These are phyloP conservation scores for Termitomyces sp. DNA, from an alignment of 768 basidiomycete species.

Conservation along the genomic window DNA sequence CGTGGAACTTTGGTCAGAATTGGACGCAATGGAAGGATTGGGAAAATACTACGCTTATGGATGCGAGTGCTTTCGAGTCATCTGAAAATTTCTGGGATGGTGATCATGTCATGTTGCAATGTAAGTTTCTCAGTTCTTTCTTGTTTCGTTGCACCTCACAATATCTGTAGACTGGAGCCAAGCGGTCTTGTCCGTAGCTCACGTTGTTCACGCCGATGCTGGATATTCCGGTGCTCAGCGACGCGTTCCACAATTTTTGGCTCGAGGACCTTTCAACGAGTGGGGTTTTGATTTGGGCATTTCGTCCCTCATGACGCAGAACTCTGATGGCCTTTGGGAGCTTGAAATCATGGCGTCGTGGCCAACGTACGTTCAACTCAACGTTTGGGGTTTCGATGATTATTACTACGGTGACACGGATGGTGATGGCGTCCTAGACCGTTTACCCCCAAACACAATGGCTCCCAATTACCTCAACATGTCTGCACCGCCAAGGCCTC, in stretches of 20 bases:
- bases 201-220: constrained; percentile 75
- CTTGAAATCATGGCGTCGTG: constrained; percentile 86
- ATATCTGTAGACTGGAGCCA: constrained; percentile 67
- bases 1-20: constrained; percentile 78
- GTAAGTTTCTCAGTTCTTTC: constrained; percentile 34
- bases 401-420: constrained; percentile 92
- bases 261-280: constrained; percentile 83
- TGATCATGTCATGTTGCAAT: constrained; percentile 85
- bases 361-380: constrained; percentile 88
- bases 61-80: constrained; percentile 48
- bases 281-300: constrained; percentile 92
- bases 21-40: constrained; percentile 81
- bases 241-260: constrained; percentile 83
- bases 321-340: constrained; percentile 68
- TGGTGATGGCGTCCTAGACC: constrained; percentile 82
- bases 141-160: neutral
- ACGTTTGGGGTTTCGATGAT: constrained; percentile 87
- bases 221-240: constrained; percentile 52
- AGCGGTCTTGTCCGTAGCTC: constrained; percentile 51
- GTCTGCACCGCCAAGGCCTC: constrained; percentile 83
- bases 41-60: constrained; percentile 68
- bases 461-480: constrained; percentile 89
- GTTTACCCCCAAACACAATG: constrained; percentile 82
- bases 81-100: constrained; percentile 69
- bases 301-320: constrained; percentile 59